Percentiles rank a stretch among this genome's conserved stretches.
Conservation (phyloP, 129 eudicot species). For the Ambrosia trifida region DNA sequence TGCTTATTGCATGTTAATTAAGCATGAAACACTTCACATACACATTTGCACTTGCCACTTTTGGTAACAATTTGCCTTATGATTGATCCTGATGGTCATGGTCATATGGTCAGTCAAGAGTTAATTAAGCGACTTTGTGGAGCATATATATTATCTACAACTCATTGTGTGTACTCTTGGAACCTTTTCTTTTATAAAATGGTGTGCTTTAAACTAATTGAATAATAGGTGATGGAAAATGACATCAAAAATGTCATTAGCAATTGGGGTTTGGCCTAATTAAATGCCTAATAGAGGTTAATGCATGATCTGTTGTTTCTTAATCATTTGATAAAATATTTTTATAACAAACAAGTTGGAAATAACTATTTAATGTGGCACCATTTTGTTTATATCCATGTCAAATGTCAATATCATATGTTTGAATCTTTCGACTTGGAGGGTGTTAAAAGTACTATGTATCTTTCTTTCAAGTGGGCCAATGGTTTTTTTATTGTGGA, state of each 20-base stretch:
- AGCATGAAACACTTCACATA: conserved; percentile 17
- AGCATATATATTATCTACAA: conserved; percentile 31
- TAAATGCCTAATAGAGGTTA: conserved; percentile 13
- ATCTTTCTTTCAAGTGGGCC: too few relatives aligned
- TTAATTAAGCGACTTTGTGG: conserved; percentile 19
- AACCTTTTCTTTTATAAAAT: conserved; percentile 7
- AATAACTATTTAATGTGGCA: neutral
- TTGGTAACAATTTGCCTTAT: conserved; percentile 27
- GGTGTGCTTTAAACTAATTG: conserved; percentile 35
- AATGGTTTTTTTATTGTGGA: too few relatives aligned
- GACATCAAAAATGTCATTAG: conserved; percentile 27
- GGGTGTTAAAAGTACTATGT: neutral
- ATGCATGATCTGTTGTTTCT: neutral
- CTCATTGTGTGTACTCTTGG: conserved; percentile 22
- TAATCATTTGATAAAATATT: neutral
- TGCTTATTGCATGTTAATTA: conserved; percentile 25
- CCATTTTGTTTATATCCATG: conserved; percentile 11
- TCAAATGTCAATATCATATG: neutral
- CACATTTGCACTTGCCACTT: conserved; percentile 40
- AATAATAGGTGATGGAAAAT: conserved; percentile 31
- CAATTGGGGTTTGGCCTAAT: conserved; percentile 17
- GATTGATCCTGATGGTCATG: conserved; percentile 31
- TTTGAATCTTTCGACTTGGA: neutral
- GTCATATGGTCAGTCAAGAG: conserved; percentile 28
- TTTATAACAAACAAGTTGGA: conserved; percentile 23